Evolutionary conservation across 208 protist genomes (phyloP), one percentile per base, ranked within the genome.

Genomic region (Angomonas ambiguus): DNA sequence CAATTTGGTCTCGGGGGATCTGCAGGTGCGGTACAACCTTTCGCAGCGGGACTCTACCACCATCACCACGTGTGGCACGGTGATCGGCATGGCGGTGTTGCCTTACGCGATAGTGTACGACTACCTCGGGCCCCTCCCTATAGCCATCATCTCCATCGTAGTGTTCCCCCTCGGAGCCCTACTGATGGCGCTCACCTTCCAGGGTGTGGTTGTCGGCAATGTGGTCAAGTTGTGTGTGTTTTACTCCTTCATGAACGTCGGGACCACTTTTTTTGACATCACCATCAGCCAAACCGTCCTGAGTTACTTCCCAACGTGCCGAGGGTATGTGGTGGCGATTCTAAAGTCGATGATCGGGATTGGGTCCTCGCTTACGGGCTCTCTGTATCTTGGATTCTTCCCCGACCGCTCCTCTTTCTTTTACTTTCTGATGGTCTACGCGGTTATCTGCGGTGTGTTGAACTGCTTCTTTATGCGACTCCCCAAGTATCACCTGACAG

Each of bases 321-420:
- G 67, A 6, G 82, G 82, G 2, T 45, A 67, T 16, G 75, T 85
- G n/a, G 69, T 82, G n/a, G 82, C 79, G 20, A 55, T 88, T 31
- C 65, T 82, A 27, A 85, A 85, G 51, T 79, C 75, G 20, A 77
- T 78, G 67, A 79, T 76, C 20, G 82, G 82, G 20, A 65, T 88
- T 13, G 82, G 82, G 22, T 72, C 71, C 32, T 76, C 77, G 34
- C 79, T 88, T 41, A 33, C 82, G 16, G 74, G 75, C 6, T 72
- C 48, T 20, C 74, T 84, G 51, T 72, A 79, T 49, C 31, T 70
- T 8, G 82, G 71, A 18, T 85, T 80, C 69, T 87, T 87, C 51
- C 45, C 42, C 42, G 48, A 73, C 5, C 57, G 64, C 1, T 62
- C 45, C 28, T 24, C 65, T 41, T 82, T 76, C 51, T 79, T 91